phyloP scores from a whole-genome alignment of 2,329 filamentous ascomycete genomes.

The Fusarium devonianum region DNA sequence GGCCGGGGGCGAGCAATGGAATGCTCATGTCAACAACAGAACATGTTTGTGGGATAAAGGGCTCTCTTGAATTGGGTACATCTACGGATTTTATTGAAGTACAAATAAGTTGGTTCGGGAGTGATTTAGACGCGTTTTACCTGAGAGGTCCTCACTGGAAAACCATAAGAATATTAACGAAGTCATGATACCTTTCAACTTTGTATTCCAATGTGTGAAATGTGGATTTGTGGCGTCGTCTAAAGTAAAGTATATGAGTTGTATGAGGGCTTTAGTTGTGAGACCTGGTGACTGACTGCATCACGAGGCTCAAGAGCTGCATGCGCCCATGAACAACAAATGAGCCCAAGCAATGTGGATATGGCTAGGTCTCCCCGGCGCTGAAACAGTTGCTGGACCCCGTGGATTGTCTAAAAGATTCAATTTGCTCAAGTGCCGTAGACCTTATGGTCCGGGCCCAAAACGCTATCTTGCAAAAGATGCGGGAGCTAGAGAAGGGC shows the following conservation, averaged over 20 bases:
- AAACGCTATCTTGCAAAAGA: no score
- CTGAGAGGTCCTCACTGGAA: constrained; percentile 24
- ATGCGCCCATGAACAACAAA: not conserved
- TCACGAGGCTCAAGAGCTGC: constrained; percentile 1
- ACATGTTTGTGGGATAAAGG: constrained; percentile 15
- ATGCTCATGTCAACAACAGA: constrained; percentile 20
- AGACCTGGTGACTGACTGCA: constrained; percentile 5
- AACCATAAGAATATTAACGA: constrained; percentile 33
- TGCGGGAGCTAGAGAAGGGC: no score
- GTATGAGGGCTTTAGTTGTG: not conserved
- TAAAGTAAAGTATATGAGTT: not conserved
- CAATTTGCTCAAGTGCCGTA: no score
- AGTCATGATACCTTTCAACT: constrained; percentile 10
- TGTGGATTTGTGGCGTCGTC: not conserved
- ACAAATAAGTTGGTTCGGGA: constrained; percentile 3
- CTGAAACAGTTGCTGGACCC: no score
- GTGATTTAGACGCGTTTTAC: constrained; percentile 25
- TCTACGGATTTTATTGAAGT: constrained; percentile 10
- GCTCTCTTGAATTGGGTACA: constrained; percentile 8
- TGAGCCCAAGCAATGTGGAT: not conserved
- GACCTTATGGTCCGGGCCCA: no score
- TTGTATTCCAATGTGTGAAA: not conserved
- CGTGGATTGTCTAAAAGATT: no score
- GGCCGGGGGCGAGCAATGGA: constrained; percentile 6
- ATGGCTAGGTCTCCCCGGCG: no score